Conservation (phyloP, 169 alveolate species). For the Plasmodium gallinaceum region DNA sequence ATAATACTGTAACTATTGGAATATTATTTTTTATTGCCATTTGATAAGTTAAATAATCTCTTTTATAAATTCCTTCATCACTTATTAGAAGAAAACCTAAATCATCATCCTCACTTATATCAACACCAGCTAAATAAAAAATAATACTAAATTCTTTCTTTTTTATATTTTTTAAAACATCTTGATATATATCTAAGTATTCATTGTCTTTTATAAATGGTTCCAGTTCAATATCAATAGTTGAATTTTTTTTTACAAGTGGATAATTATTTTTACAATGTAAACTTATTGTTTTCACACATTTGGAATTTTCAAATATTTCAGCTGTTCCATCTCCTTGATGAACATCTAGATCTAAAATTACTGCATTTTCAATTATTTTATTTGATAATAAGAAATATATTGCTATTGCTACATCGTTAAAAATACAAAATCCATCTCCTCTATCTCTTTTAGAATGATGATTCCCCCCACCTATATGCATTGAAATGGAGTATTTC, state of each 20-base stretch:
- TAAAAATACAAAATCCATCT: slow-evolving; percentile 76
- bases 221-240: slow-evolving; percentile 31
- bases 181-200: slow-evolving; percentile 19
- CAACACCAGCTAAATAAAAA: slow-evolving; percentile 80
- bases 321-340: slow-evolving; percentile 83
- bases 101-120: slow-evolving; percentile 64
- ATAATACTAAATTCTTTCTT: slow-evolving; percentile 17
- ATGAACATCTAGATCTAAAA: slow-evolving; percentile 79
- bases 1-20: slow-evolving; percentile 35
- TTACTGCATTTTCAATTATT: slow-evolving; percentile 39
- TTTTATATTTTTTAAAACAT: slow-evolving; percentile 23
- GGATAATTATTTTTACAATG: slow-evolving; percentile 80
- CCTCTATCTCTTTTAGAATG: slow-evolving; percentile 70
- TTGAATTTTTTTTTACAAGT: slow-evolving; percentile 56
- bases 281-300: slow-evolving; percentile 69
- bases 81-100: slow-evolving; percentile 65
- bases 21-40: slow-evolving; percentile 26
- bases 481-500: slow-evolving; percentile 46
- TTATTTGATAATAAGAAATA: slow-evolving; percentile 59
- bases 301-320: slow-evolving; percentile 25
- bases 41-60: slow-evolving; percentile 62
- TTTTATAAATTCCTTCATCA: slow-evolving; percentile 67
- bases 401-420: slow-evolving; percentile 74
- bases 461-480: slow-evolving; percentile 78
- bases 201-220: slow-evolving; percentile 27